Evolutionary conservation across 495 filamentous ascomycete species (phyloP), one percentile per base, ranked within the genome.

Genomic region (Xylona heveae): DNA sequence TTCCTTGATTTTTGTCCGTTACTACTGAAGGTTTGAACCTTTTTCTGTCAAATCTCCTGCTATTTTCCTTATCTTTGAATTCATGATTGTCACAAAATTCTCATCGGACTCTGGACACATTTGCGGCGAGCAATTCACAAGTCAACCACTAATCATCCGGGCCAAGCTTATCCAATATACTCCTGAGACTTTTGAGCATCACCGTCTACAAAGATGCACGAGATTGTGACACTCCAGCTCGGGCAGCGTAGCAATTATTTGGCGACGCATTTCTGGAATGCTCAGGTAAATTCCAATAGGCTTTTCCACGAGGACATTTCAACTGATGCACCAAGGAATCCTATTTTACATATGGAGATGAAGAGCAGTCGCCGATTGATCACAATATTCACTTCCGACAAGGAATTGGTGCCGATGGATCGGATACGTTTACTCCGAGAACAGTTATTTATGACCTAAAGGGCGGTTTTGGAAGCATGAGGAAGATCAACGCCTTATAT

Each of bases 181-280:
- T 25, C 13, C 20, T 16, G 16, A 26, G 19, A 9, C 33, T 34
- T 33, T 27, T 31, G 19, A 23, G 4, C 8, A 19, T 8, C 25
- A n/a, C n/a, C n/a, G n/a, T 16, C 27, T 18, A 36, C 30, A 31
- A 46, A 36, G 6, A 99, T 99, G 88, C 83, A 90, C 56, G 88
- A 99, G 49, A 83, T 95, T 37, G 62, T 99, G 35, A 93, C 88
- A 1, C 55, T 95, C 26, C 88, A 99, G 56, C 66, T 95, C 33
- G 88, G 88, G 24, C 79, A 92, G 43, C 71, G 74, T 46, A 78
- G 74, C 44, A 99, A 99, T 55, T 91, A 94, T 43, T 50, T 94
- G 18, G 83, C 75, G n/a, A 92, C 80, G 0, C 88, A 99, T 57
- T 95, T 92, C 49, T 99, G 90, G 90, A 99, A 99, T 43, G 62